Base-by-base conservation (phyloP, 2,329 filamentous ascomycete species). In the Beauveria bassiana region DNA sequence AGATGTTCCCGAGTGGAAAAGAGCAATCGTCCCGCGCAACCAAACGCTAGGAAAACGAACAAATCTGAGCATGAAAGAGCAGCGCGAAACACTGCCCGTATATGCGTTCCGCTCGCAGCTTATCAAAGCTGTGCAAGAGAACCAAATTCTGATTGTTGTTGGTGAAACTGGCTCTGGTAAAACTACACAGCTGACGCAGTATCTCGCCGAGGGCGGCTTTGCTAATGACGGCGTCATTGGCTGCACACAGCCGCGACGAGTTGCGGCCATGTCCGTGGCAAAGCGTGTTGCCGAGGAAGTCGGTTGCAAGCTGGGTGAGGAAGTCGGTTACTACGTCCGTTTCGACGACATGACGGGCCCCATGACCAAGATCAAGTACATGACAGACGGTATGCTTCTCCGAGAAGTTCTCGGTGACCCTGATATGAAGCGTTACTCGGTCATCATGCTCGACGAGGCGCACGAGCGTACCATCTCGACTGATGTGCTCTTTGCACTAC, bases 341-440 rank as follows among this genome's bases (percentile, higher is more conserved):
- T 99, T 99, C 71, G 95, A 99, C 71, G 95, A 99, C 75, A 90
- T 88, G 72, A 97, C 93, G 0, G 90, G 88, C 65, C 86, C 91
- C 2, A 83, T 87, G 20, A 99, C 95, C 1, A 91, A 88, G 70
- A 96, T 99, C 79, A 99, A 99, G 78, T 99, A 99, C 78, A 97
- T 99, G 93, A 99, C 95, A 18, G 95, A 99, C 70, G 95, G 95
- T 74, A 98, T 98, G 90, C 84, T 99, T 72, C 87, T 97, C 76
- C 85, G 95, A 78, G 95, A 99, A 77, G 92, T 97, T 71, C 81
- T 99, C 57, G 83, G 97, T 67, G 95, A 99, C 72, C 90, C 93
- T 0, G 89, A 96, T 68, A 78, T 99, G 66, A 89, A 84, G 70
- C 86, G 90, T 66, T 99, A 99, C 71, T 96, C 92, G 1, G 91